Percentiles rank a stretch among this genome's conserved stretches.
phyloP scores from a whole-genome alignment of 2,329 filamentous ascomycete genomes.

The Aureobasidium sp. region DNA sequence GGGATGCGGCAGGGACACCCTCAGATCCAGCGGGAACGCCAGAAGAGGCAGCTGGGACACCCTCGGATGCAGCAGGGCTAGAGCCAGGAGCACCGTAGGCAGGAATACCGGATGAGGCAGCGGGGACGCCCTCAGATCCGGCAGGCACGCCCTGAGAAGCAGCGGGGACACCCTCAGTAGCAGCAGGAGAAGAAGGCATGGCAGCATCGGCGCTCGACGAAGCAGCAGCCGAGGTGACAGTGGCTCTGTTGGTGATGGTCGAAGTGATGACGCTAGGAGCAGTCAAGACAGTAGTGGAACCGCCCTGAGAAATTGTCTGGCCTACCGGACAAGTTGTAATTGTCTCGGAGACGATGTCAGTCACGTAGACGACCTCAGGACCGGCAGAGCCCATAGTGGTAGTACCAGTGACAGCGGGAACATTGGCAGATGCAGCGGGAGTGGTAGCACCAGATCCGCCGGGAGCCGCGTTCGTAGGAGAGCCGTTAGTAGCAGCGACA shows the following conservation, averaged over 20 bases:
- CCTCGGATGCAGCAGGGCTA: neutral
- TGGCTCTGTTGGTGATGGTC: neutral
- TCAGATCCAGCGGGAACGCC: neutral
- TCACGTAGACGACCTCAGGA: conserved; percentile 13
- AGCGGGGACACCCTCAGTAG: neutral
- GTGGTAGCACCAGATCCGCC: neutral
- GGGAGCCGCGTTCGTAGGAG: neutral
- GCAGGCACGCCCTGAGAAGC: neutral
- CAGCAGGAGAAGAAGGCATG: neutral
- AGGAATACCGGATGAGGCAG: neutral
- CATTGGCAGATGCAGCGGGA: neutral
- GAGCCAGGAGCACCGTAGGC: neutral
- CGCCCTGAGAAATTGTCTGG: neutral
- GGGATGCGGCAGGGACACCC: neutral
- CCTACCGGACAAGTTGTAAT: conserved; percentile 15
- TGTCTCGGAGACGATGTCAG: conserved; percentile 12
- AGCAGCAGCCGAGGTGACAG: conserved; percentile 1
- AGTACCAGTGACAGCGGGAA: neutral
- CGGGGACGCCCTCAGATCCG: neutral
- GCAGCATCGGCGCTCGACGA: neutral
- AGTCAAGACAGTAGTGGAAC: conserved; percentile 11
- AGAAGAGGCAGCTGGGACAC: neutral
- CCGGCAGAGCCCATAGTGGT: neutral
- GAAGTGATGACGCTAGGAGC: conserved; percentile 14
- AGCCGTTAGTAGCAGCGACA: neutral